phyloP scores from a whole-genome alignment of 106 monocot genomes.

The Dendrobium nobile region DNA sequence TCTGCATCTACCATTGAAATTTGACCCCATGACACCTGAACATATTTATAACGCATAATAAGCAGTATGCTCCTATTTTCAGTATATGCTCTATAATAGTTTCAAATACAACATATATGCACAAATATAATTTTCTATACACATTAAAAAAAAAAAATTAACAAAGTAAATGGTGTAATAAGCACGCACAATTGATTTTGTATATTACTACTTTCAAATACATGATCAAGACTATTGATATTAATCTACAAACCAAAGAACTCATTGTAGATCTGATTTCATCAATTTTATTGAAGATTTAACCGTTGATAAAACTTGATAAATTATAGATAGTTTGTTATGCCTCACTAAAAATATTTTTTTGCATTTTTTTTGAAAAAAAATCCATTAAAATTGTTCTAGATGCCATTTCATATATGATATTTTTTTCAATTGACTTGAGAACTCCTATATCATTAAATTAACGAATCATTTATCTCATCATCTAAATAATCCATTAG shows the following conservation, averaged over 20 bases:
- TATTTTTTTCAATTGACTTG: too few species aligned
- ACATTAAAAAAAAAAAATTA: neutral
- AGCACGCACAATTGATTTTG: neutral
- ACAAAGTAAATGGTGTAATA: neutral
- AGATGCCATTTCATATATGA: too few species aligned
- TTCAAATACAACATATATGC: neutral
- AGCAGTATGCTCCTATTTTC: neutral
- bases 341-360: too few species aligned
- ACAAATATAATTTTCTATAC: neutral
- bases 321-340: too few species aligned
- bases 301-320: too few species aligned
- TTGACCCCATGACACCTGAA: conserved; percentile 64
- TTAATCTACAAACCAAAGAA: neutral
- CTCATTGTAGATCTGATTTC: neutral
- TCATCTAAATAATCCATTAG: too few species aligned
- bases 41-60: conserved; percentile 1
- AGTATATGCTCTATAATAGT: too few species aligned
- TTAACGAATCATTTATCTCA: too few species aligned
- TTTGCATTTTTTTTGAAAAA: too few species aligned
- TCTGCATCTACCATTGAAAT: conserved; percentile 87
- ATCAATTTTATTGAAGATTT: neutral
- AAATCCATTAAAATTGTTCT: too few species aligned
- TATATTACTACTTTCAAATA: neutral
- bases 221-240: neutral
- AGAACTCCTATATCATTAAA: too few species aligned